Conservation (phyloP, 305 asterid genomes). For the Fraxinus nigra region DNA sequence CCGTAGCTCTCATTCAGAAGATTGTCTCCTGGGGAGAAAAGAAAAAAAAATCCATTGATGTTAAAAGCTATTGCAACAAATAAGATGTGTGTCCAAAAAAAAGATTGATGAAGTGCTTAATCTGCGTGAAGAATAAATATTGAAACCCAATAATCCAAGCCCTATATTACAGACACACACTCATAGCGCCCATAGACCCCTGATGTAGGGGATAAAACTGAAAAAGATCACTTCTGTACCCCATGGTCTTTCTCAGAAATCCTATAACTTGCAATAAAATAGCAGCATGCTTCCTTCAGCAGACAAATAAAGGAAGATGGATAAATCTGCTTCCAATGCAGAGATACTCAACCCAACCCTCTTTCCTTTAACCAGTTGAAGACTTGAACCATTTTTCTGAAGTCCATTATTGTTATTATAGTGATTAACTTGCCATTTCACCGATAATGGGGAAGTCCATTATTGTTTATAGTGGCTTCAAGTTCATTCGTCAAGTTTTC, state of each 20-base stretch:
- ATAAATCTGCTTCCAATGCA: constrained; percentile 14
- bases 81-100: constrained; percentile 16
- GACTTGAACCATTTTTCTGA: background rate
- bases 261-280: constrained; percentile 16
- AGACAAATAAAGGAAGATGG: constrained; percentile 1
- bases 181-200: background rate
- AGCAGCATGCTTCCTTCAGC: constrained; percentile 15
- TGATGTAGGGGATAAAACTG: background rate
- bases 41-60: constrained; percentile 29
- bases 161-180: background rate
- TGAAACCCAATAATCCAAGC: background rate
- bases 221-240: background rate
- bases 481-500: background rate
- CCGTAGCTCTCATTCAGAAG: constrained; percentile 17
- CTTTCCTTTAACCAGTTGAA: background rate
- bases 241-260: constrained; percentile 7
- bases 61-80: constrained; percentile 28
- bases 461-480: background rate
- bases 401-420: background rate
- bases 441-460: background rate
- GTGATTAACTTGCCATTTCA: background rate
- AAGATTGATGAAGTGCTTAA: constrained; percentile 1
- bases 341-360: constrained; percentile 1
- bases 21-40: constrained; percentile 28
- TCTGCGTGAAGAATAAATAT: background rate